phyloP scores from a whole-genome alignment of 2,329 filamentous ascomycete genomes.

The Aureobasidium lini region DNA sequence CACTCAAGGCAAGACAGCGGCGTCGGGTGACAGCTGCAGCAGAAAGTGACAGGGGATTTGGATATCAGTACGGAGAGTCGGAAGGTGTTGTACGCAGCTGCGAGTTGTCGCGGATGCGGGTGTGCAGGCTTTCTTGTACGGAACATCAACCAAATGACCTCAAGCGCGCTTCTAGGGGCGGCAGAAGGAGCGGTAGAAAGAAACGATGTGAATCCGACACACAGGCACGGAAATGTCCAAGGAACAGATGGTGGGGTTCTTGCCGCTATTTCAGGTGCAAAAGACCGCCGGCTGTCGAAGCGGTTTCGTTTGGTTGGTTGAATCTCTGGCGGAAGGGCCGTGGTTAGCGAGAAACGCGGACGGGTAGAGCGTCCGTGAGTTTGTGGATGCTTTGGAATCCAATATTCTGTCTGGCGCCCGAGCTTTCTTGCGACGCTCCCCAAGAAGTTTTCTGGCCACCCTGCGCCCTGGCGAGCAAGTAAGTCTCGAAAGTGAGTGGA shows the following conservation, averaged over 20 bases:
- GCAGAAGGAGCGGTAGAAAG: conserved; percentile 16
- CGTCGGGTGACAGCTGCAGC: conserved; percentile 15
- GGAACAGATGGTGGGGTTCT: conserved; percentile 15
- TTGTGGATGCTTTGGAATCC: conserved; percentile 11
- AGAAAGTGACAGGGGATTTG: background rate
- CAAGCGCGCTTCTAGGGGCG: conserved; percentile 16
- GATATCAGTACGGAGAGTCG: background rate
- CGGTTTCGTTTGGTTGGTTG: conserved; percentile 14
- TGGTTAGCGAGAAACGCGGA: conserved; percentile 13
- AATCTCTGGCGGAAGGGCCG: conserved; percentile 13
- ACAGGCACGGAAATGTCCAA: conserved; percentile 15
- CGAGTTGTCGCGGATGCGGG: background rate
- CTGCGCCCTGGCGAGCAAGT: background rate
- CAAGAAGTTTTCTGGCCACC: background rate
- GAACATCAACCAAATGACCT: conserved; percentile 10
- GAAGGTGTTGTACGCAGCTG: background rate
- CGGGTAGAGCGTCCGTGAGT: conserved; percentile 5
- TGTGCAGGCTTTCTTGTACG: conserved; percentile 10
- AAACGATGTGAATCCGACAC: conserved; percentile 15
- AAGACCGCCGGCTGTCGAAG: conserved; percentile 9
- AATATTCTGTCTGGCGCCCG: background rate
- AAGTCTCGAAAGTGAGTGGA: background rate
- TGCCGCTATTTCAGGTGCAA: conserved; percentile 15
- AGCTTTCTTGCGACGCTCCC: conserved; percentile 1
- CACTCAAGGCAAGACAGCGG: conserved; percentile 12